Evolutionary conservation across 805 yeast genomes (phyloP).

Genomic region (Clavispora fructus): DNA sequence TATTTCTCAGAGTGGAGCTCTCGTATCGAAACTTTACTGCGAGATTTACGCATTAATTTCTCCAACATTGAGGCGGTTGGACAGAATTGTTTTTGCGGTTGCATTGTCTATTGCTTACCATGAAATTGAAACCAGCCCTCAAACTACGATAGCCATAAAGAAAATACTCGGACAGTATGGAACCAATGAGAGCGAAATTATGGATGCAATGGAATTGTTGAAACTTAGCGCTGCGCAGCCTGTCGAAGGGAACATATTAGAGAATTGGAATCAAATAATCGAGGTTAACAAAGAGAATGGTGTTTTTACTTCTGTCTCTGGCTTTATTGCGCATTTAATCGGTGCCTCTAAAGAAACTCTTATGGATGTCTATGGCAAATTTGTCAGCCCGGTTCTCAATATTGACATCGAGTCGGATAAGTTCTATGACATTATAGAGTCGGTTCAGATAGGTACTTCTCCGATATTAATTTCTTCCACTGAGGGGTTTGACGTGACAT

Average conservation of each 20-base stretch:
- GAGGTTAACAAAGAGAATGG: neutral
- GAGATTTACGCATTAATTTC: slow-evolving; percentile 44
- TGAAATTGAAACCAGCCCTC: slow-evolving; percentile 19
- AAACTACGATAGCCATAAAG: slow-evolving; percentile 9
- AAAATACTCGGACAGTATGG: neutral
- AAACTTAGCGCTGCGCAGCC: neutral
- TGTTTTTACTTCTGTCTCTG: neutral
- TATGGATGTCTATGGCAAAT: slow-evolving; percentile 12
- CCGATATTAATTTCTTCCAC: slow-evolving; percentile 54
- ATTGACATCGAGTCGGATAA: neutral
- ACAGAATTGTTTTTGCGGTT: slow-evolving; percentile 42
- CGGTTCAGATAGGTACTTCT: slow-evolving; percentile 17
- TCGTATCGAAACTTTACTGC: slow-evolving; percentile 38
- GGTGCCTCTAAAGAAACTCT: slow-evolving; percentile 4
- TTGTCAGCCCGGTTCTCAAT: slow-evolving; percentile 7
- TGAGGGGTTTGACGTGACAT: slow-evolving; percentile 64
- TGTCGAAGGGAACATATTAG: neutral
- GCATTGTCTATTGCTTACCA: slow-evolving; percentile 27
- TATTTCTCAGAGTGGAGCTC: slow-evolving; percentile 11
- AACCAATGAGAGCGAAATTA: neutral
- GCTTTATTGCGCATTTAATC: slow-evolving; percentile 1
- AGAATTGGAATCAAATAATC: neutral
- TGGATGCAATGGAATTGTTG: neutral
- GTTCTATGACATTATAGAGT: slow-evolving; percentile 26
- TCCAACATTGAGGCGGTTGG: slow-evolving; percentile 40